Percentiles rank a stretch among this genome's conserved stretches.
phyloP scores from a whole-genome alignment of 2,329 filamentous ascomycete species.

The Exophiala aquamarina region DNA sequence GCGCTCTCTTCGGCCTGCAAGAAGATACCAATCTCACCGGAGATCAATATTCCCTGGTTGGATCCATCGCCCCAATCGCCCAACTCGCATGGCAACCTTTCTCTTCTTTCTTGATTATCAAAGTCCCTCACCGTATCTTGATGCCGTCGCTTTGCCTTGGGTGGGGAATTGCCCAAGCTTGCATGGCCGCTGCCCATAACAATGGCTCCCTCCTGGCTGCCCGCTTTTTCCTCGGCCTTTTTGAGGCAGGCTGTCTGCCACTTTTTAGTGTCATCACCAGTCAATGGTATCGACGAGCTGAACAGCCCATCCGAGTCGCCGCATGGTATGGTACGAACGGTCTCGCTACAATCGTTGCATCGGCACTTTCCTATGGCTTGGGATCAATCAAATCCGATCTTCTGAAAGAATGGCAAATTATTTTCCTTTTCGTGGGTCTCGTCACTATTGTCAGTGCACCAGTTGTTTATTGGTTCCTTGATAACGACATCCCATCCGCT shows the following conservation, averaged over 20 bases:
- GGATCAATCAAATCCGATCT: constrained; percentile 51
- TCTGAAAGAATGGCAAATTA: constrained; percentile 54
- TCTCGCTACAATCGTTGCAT: constrained; percentile 57
- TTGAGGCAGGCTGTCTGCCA: constrained; percentile 52
- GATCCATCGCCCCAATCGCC: constrained; percentile 59
- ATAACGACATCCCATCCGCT: constrained; percentile 57
- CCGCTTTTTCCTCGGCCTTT: constrained; percentile 54
- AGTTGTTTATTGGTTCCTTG: constrained; percentile 59
- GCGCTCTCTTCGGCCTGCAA: constrained; percentile 56
- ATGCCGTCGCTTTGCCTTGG: constrained; percentile 53
- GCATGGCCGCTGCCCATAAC: constrained; percentile 48
- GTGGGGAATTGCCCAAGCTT: constrained; percentile 50
- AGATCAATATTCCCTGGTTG: constrained; percentile 58
- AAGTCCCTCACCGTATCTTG: constrained; percentile 58
- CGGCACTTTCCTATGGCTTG: constrained; percentile 57
- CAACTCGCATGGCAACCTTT: constrained; percentile 63
- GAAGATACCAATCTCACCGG: constrained; percentile 52
- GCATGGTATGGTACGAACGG: constrained; percentile 68
- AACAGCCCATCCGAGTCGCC: constrained; percentile 64
- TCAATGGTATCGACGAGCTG: constrained; percentile 50
- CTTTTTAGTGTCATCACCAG: constrained; percentile 47
- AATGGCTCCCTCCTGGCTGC: constrained; percentile 48
- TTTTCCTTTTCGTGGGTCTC: constrained; percentile 63
- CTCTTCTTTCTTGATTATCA: constrained; percentile 60
- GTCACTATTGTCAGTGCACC: constrained; percentile 60